Conservation (phyloP, 495 filamentous ascomycete genomes). For the Hapsidospora chrysogenum region DNA sequence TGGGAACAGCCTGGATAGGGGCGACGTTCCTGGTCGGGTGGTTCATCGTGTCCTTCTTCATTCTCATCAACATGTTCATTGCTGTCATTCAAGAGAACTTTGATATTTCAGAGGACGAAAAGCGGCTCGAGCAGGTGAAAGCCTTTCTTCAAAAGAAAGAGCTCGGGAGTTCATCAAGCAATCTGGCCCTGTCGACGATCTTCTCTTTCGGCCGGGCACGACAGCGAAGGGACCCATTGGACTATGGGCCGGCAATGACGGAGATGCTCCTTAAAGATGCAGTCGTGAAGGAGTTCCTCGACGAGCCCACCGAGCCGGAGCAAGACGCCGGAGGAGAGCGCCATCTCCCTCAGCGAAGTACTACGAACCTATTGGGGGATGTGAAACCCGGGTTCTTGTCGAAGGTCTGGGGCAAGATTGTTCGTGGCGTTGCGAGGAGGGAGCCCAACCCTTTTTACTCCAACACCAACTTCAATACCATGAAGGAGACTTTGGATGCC, state of each 20-base stretch:
- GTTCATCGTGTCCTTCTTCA: slow-evolving; percentile 92
- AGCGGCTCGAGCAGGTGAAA: slow-evolving; percentile 87
- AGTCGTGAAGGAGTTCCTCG: slow-evolving; percentile 84
- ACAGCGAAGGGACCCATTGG: slow-evolving; percentile 62
- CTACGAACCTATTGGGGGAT: slow-evolving; percentile 10
- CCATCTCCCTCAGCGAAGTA: slow-evolving; percentile 18
- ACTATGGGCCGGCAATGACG: slow-evolving; percentile 72
- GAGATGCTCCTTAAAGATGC: slow-evolving; percentile 95
- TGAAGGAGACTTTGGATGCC: slow-evolving; percentile 65
- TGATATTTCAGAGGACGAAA: slow-evolving; percentile 98
- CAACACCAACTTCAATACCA: slow-evolving; percentile 51
- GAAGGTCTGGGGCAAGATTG: slow-evolving; percentile 36
- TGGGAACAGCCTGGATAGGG: slow-evolving; percentile 76
- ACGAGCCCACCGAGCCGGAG: slow-evolving; percentile 24
- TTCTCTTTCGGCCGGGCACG: slow-evolving; percentile 57
- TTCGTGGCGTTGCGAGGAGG: slow-evolving; percentile 33
- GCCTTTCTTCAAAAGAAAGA: slow-evolving; percentile 88
- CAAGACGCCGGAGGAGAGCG: background rate
- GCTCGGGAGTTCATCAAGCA: slow-evolving; percentile 44
- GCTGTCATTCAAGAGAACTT: slow-evolving; percentile 99
- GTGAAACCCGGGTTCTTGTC: slow-evolving; percentile 38
- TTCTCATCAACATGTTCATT: slow-evolving; percentile 99
- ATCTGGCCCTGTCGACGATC: slow-evolving; percentile 75
- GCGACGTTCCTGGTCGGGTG: slow-evolving; percentile 85
- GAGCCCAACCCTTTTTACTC: slow-evolving; percentile 97